Conservation (phyloP, 2,329 filamentous ascomycete species). For the Penicillium sclerotigenum region DNA sequence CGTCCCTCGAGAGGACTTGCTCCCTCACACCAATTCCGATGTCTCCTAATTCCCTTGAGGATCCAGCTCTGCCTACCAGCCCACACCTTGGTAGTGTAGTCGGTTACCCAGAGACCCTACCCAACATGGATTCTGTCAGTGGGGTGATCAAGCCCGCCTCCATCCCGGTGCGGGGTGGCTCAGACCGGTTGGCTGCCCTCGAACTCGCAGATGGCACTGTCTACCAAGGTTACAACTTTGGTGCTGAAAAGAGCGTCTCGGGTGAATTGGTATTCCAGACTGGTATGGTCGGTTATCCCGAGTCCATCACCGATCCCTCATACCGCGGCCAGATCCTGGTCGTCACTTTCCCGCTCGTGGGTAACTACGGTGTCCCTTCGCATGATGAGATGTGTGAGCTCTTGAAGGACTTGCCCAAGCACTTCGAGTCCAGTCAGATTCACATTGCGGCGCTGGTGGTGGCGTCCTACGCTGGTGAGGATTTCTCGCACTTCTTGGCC, state of each 20-base stretch:
- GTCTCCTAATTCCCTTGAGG: constrained; percentile 31
- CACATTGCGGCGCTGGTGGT: constrained; percentile 90
- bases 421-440: constrained; percentile 91
- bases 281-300: constrained; percentile 97
- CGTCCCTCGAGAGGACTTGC: constrained; percentile 42
- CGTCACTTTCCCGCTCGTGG: constrained; percentile 90
- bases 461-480: constrained; percentile 88
- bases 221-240: constrained; percentile 95
- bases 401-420: constrained; percentile 77
- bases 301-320: constrained; percentile 85
- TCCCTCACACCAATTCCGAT: constrained; percentile 27
- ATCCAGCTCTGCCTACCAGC: constrained; percentile 36
- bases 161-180: constrained; percentile 53
- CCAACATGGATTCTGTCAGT: constrained; percentile 31
- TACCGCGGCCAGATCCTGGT: constrained; percentile 94
- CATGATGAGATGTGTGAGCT: constrained; percentile 80
- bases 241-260: constrained; percentile 87
- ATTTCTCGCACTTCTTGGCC: constrained; percentile 92
- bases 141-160: constrained; percentile 56
- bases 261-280: constrained; percentile 99
- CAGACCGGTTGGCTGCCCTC: constrained; percentile 70
- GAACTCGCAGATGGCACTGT: constrained; percentile 89
- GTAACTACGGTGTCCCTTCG: constrained; percentile 95
- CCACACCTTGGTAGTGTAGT: constrained; percentile 42
- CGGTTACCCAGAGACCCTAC: constrained; percentile 34